phyloP scores from a whole-genome alignment of 257 asterid genomes.

The Salvia splendens region DNA sequence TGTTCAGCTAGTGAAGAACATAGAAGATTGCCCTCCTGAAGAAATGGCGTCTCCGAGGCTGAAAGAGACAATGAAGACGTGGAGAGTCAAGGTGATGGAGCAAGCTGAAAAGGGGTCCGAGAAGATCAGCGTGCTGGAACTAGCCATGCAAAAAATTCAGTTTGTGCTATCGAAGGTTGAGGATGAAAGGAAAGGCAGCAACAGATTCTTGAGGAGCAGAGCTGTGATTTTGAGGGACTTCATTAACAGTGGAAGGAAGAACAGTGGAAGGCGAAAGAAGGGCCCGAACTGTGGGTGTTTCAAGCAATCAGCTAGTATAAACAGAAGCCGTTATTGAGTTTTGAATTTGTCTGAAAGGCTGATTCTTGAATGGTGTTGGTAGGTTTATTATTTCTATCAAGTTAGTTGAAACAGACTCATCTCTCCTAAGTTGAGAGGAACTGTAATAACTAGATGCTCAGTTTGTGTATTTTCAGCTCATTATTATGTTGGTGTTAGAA shows the following conservation, averaged over 20 bases:
- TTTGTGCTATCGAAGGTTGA: slow-evolving; percentile 57
- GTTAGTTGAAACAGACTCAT: slow-evolving; percentile 37
- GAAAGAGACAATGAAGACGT: slow-evolving; percentile 46
- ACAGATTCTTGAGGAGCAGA: slow-evolving; percentile 55
- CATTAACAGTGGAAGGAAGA: slow-evolving; percentile 60
- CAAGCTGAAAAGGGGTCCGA: slow-evolving; percentile 81
- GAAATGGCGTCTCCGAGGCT: slow-evolving; percentile 48
- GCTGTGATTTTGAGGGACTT: slow-evolving; percentile 72
- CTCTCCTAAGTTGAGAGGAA: slow-evolving; percentile 16
- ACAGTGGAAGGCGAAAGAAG: slow-evolving; percentile 62
- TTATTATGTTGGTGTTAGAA: slow-evolving; percentile 7
- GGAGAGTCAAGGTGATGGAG: slow-evolving; percentile 57
- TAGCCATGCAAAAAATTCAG: slow-evolving; percentile 77
- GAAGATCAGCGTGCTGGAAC: slow-evolving; percentile 55
- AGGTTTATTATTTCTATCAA: slow-evolving; percentile 20
- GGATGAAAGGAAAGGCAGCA: slow-evolving; percentile 62
- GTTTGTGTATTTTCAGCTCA: slow-evolving; percentile 7
- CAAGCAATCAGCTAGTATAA: slow-evolving; percentile 50
- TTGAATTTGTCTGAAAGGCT: slow-evolving; percentile 17
- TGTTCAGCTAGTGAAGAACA: slow-evolving; percentile 58
- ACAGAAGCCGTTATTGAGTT: slow-evolving; percentile 32
- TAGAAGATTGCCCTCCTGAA: slow-evolving; percentile 55
- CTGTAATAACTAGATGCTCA: slow-evolving; percentile 38
- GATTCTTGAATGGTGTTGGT: slow-evolving; percentile 32
- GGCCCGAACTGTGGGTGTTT: slow-evolving; percentile 68